These are phyloP conservation scores for Fusarium setosum DNA, from an alignment of 2,329 filamentous ascomycete genomes.

Conservation along the genomic window DNA sequence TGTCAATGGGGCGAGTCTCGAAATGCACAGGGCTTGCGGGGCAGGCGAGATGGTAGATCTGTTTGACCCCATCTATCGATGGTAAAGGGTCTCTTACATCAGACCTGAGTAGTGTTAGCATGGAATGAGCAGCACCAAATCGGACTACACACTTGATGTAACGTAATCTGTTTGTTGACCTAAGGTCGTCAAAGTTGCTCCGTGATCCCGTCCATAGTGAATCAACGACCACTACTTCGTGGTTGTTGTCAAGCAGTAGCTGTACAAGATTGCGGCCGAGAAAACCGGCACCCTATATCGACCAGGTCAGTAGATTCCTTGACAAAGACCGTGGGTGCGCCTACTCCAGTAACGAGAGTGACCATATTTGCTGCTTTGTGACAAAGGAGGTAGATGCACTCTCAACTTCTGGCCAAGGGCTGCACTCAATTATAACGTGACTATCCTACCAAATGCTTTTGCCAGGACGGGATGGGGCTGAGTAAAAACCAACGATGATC, in stretches of 20 bases:
- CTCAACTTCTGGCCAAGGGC: no score
- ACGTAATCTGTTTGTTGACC: no score
- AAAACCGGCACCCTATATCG: conserved; percentile 27
- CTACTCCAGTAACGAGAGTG: conserved; percentile 28
- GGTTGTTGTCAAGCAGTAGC: conserved; percentile 18
- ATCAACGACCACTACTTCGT: conserved; percentile 29
- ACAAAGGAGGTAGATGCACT: no score
- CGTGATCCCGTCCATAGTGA: conserved; percentile 35
- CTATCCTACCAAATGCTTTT: no score
- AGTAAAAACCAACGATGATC: no score
- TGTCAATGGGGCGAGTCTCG: conserved; percentile 30
- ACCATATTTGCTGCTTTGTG: conserved; percentile 3
- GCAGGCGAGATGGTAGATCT: conserved; percentile 36
- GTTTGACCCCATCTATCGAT: conserved; percentile 18
- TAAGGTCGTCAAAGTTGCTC: conserved; percentile 15
- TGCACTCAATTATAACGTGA: no score
- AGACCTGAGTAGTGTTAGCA: neutral
- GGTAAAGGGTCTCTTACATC: conserved; percentile 33
- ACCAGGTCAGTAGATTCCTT: neutral
- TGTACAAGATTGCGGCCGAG: conserved; percentile 33
- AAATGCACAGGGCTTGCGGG: conserved; percentile 33
- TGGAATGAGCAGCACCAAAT: no score
- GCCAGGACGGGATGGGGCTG: no score
- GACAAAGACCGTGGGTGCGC: neutral
- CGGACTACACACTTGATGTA: neutral